phyloP scores from a whole-genome alignment of 495 filamentous ascomycete genomes.

The Xylaria cubensis region DNA sequence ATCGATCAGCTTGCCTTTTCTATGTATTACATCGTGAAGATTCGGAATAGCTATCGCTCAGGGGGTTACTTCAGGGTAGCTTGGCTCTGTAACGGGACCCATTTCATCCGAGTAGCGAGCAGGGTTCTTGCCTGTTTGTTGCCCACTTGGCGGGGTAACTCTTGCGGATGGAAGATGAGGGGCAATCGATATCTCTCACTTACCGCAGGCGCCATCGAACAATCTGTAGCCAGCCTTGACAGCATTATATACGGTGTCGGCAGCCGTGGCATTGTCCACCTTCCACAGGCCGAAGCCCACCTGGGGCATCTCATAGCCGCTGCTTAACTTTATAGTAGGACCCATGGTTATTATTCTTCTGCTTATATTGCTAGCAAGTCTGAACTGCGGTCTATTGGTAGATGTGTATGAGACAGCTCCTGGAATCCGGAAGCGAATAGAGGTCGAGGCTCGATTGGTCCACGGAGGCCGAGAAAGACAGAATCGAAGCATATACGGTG shows the following conservation, averaged over 20 bases:
- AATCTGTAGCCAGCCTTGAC: conserved; percentile 89
- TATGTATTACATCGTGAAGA: background rate
- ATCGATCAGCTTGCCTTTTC: conserved; percentile 13
- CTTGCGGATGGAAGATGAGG: conserved; percentile 1
- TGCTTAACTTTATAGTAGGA: conserved; percentile 77
- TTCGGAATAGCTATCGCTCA: background rate
- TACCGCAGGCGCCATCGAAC: conserved; percentile 88
- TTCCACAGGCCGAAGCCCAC: conserved; percentile 89
- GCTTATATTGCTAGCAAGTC: background rate
- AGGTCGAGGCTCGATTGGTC: conserved; percentile 21
- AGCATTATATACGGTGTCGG: conserved; percentile 85
- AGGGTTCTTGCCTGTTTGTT: background rate
- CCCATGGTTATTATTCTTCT: conserved; percentile 43
- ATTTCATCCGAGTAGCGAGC: conserved; percentile 21
- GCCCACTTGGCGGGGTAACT: conserved; percentile 22
- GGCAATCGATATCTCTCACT: conserved; percentile 31
- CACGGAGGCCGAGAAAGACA: background rate
- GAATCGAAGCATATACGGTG: conserved; percentile 15
- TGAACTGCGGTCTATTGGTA: background rate
- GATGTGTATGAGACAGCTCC: background rate
- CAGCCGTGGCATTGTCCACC: conserved; percentile 76
- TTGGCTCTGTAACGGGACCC: background rate
- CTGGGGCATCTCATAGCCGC: conserved; percentile 83
- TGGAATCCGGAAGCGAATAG: conserved; percentile 9
- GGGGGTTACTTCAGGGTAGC: background rate